Conservation (phyloP, 2,329 filamentous ascomycete species). For the Bipolaris bicolor region DNA sequence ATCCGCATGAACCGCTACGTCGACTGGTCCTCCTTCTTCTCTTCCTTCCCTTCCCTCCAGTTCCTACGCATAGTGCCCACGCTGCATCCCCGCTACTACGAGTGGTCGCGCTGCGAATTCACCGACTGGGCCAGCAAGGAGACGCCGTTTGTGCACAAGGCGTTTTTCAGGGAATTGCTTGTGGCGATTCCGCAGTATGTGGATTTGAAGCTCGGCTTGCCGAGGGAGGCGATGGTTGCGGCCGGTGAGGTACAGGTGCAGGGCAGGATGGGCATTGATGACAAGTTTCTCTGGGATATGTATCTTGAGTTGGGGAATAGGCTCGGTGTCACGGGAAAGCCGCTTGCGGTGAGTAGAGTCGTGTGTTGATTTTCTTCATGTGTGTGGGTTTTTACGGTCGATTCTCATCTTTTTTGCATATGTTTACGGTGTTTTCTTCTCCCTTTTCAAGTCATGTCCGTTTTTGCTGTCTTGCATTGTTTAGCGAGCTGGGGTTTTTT, state of each 20-base stretch:
- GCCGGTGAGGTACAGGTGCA: conserved; percentile 15
- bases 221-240: conserved; percentile 1
- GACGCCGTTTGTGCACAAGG: conserved; percentile 36
- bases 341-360: neutral
- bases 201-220: conserved; percentile 27
- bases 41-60: conserved; percentile 25
- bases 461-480: neutral
- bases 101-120: conserved; percentile 37
- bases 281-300: conserved; percentile 27
- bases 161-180: conserved; percentile 38
- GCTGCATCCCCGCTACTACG: conserved; percentile 37
- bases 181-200: conserved; percentile 27
- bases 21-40: conserved; percentile 39
- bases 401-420: neutral
- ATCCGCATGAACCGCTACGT: conserved; percentile 41
- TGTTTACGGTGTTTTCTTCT: neutral
- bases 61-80: conserved; percentile 36
- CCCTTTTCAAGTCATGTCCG: too few relatives aligned
- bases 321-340: neutral
- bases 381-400: neutral
- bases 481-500: neutral
- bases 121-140: conserved; percentile 21
- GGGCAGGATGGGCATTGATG: conserved; percentile 16
- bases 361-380: neutral
- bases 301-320: conserved; percentile 25